Conservation (phyloP, 768 basidiomycete genomes). For the Trametopsis cervina region DNA sequence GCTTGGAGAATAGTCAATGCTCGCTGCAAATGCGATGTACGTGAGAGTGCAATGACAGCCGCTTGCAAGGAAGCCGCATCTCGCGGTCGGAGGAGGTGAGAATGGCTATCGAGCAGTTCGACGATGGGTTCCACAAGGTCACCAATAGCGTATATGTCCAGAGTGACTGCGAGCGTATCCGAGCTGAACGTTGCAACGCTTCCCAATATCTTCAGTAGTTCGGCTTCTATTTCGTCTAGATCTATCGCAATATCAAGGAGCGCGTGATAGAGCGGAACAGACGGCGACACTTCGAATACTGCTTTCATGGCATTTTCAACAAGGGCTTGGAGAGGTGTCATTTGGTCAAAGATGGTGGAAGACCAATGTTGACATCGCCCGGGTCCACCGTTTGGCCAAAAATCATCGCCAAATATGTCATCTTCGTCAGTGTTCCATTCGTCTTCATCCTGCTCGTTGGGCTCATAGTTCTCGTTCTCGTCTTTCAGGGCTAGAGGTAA, state of each 20-base stretch:
- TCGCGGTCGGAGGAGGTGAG: slow-evolving; percentile 54
- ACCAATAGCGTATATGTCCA: slow-evolving; percentile 42
- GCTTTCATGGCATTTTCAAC: slow-evolving; percentile 38
- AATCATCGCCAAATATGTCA: slow-evolving; percentile 13
- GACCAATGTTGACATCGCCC: slow-evolving; percentile 41
- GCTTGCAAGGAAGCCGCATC: slow-evolving; percentile 41
- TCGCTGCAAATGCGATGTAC: slow-evolving; percentile 22
- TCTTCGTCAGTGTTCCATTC: slow-evolving; percentile 28
- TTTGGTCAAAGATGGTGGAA: slow-evolving; percentile 31
- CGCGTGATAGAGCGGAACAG: slow-evolving; percentile 35
- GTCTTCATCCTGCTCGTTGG: slow-evolving; percentile 24
- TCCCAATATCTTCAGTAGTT: slow-evolving; percentile 28
- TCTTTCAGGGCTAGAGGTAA: slow-evolving; percentile 3
- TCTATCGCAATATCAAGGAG: slow-evolving; percentile 33
- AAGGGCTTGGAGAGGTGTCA: slow-evolving; percentile 33
- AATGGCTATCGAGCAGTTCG: slow-evolving; percentile 37
- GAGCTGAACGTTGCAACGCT: slow-evolving; percentile 41
- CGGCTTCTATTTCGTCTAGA: slow-evolving; percentile 4
- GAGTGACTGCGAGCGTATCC: slow-evolving; percentile 46
- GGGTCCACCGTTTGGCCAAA: slow-evolving; percentile 11
- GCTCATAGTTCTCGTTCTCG: slow-evolving; percentile 25
- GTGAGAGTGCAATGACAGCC: slow-evolving; percentile 34
- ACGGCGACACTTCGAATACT: slow-evolving; percentile 47
- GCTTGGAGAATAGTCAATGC: slow-evolving; percentile 41
- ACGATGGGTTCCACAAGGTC: slow-evolving; percentile 29